Percentiles rank a stretch among this genome's conserved stretches.
phyloP scores from a whole-genome alignment of 1,284 basidiomycete genomes.

The Marasmius fiardii region DNA sequence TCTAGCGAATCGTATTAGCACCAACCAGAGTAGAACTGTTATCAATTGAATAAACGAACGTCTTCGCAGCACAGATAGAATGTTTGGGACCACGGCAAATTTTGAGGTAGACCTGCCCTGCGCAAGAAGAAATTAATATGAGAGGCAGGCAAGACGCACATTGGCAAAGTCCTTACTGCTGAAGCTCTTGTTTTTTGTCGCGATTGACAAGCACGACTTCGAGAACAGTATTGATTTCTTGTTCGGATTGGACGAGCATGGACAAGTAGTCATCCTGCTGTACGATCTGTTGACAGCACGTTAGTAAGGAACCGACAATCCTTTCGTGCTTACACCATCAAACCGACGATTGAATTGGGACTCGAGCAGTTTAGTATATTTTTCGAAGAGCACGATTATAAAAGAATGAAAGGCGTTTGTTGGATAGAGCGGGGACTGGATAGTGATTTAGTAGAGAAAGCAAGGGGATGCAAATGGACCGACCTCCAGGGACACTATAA shows the following conservation, averaged over 20 bases:
- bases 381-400: constrained; percentile 86
- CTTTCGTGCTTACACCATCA: constrained; percentile 57
- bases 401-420: constrained; percentile 83
- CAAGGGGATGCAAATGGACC: constrained; percentile 1
- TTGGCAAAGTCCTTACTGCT: constrained; percentile 42
- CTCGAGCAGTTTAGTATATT: constrained; percentile 83
- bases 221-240: constrained; percentile 77
- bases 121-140: constrained; percentile 1
- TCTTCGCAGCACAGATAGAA: constrained; percentile 96
- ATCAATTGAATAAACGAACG: constrained; percentile 36
- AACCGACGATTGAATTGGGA: constrained; percentile 82
- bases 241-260: constrained; percentile 77
- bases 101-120: constrained; percentile 72
- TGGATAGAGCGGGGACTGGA: constrained; percentile 82
- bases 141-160: not conserved
- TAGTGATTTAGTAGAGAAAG: constrained; percentile 11
- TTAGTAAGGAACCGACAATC: constrained; percentile 1
- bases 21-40: not conserved
- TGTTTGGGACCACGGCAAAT: constrained; percentile 92
- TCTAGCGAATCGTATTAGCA: constrained; percentile 37
- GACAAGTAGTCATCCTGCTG: constrained; percentile 88
- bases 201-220: constrained; percentile 85
- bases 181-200: constrained; percentile 61
- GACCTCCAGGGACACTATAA: constrained; percentile 94
- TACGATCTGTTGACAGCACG: constrained; percentile 60